Conservation (phyloP, 441 rosid species). For the Pelargonium citronellum region DNA sequence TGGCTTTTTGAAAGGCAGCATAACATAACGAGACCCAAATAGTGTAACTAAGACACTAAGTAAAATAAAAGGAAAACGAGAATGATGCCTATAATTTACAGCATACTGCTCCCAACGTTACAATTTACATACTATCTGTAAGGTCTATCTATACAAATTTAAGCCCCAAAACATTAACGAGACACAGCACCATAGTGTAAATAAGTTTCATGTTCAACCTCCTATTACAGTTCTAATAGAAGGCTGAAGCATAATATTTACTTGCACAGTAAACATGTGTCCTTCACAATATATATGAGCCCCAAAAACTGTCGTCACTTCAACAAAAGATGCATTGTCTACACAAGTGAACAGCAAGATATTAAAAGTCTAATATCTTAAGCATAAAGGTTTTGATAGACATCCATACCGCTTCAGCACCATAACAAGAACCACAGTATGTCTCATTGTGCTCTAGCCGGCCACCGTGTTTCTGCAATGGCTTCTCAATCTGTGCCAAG, state of each 20-base stretch:
- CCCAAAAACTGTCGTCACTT: neutral
- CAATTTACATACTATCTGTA: neutral
- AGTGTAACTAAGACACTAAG: neutral
- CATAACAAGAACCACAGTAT: slow-evolving; percentile 89
- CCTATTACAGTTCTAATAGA: neutral
- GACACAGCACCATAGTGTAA: neutral
- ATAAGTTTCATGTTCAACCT: neutral
- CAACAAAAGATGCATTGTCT: neutral
- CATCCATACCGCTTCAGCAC: slow-evolving; percentile 67
- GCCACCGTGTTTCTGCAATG: slow-evolving; percentile 91
- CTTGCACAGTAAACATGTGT: neutral
- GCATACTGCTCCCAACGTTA: neutral
- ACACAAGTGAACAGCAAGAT: neutral
- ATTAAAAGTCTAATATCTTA: neutral
- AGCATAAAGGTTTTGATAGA: slow-evolving; percentile 6
- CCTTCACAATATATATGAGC: neutral
- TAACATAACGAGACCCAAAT: neutral
- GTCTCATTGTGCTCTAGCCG: slow-evolving; percentile 94
- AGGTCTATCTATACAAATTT: neutral
- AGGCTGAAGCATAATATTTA: neutral
- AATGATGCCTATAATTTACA: neutral
- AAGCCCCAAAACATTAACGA: neutral
- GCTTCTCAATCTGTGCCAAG: slow-evolving; percentile 68
- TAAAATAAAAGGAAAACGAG: neutral
- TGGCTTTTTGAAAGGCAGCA: slow-evolving; percentile 7